These are phyloP conservation scores for Leccinum angustisporum DNA, from an alignment of 1,284 basidiomycete species.

Conservation along the genomic window DNA sequence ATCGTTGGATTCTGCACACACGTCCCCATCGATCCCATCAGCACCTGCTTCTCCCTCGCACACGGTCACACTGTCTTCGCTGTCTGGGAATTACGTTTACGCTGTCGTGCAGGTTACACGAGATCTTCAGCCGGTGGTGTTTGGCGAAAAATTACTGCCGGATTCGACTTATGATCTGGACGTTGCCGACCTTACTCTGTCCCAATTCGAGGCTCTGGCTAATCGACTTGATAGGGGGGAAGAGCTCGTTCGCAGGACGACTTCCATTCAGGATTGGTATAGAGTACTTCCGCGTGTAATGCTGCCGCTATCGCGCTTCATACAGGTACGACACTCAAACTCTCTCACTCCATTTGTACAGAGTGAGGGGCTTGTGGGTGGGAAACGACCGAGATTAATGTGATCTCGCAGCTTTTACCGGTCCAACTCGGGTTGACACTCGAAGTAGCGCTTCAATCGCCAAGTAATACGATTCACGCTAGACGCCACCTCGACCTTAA, in stretches of 20 bases:
- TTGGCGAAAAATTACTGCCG: conserved; percentile 71
- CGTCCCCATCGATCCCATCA: conserved; percentile 63
- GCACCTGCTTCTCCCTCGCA: conserved; percentile 38
- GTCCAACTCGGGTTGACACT: conserved; percentile 74
- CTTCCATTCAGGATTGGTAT: conserved; percentile 58
- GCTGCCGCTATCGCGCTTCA: conserved; percentile 67
- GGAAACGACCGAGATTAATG: background rate
- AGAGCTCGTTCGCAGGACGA: conserved; percentile 27
- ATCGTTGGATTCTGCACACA: conserved; percentile 53
- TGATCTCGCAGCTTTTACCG: conserved; percentile 61
- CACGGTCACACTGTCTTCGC: conserved; percentile 79
- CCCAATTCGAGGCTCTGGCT: conserved; percentile 77
- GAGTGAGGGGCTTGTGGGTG: conserved; percentile 12
- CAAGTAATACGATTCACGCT: conserved; percentile 38
- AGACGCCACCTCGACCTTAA: conserved; percentile 70
- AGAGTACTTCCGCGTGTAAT: conserved; percentile 54
- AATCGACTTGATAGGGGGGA: conserved; percentile 46
- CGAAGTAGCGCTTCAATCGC: conserved; percentile 61
- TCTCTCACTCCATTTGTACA: conserved; percentile 1
- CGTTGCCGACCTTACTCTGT: conserved; percentile 80
- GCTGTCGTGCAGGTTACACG: conserved; percentile 89
- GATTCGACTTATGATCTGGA: conserved; percentile 74
- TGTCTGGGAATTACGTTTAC: conserved; percentile 86
- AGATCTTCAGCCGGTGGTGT: conserved; percentile 87
- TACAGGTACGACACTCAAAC: conserved; percentile 52